These are phyloP conservation scores for Arabidopsis suecica DNA, from an alignment of 345 rosid genomes.

Conservation along the genomic window DNA sequence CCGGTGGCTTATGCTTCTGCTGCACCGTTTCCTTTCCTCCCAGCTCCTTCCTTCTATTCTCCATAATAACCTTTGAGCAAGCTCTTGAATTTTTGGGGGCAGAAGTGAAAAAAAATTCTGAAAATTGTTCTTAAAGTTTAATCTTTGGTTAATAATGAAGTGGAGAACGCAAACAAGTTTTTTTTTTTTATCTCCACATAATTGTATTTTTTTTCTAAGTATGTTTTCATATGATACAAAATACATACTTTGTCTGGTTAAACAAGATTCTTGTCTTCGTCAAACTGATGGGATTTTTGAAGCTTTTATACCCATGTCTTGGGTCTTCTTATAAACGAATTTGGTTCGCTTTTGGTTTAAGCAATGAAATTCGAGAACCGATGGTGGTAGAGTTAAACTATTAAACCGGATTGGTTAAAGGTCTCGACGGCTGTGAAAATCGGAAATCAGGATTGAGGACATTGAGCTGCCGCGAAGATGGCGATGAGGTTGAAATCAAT, in stretches of 20 bases:
- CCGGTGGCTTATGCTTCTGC: conserved; percentile 87
- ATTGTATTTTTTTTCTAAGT: not conserved
- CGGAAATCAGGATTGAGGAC: not conserved
- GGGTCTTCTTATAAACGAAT: not conserved
- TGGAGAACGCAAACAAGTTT: conserved; percentile 17
- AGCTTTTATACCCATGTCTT: no score
- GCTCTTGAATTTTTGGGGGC: conserved; percentile 20
- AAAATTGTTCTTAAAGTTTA: conserved; percentile 17
- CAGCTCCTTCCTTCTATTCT: conserved; percentile 66
- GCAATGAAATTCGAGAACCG: not conserved
- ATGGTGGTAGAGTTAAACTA: not conserved
- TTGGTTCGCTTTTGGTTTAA: conserved; percentile 5
- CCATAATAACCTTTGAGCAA: conserved; percentile 26
- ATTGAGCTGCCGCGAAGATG: conserved; percentile 43
- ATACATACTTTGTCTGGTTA: not conserved
- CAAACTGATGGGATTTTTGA: no score
- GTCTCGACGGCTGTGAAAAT: conserved; percentile 13
- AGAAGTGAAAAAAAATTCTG: conserved; percentile 25
- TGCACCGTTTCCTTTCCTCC: conserved; percentile 96
- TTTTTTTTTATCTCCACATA: conserved; percentile 10
- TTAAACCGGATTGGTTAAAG: conserved; percentile 27
- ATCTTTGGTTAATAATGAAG: conserved; percentile 37
- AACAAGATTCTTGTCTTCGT: not conserved
- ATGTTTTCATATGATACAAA: not conserved
- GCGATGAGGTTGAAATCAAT: conserved; percentile 58